Base-by-base conservation (phyloP, 169 alveolate genomes). In the Eimeria necatrix region DNA sequence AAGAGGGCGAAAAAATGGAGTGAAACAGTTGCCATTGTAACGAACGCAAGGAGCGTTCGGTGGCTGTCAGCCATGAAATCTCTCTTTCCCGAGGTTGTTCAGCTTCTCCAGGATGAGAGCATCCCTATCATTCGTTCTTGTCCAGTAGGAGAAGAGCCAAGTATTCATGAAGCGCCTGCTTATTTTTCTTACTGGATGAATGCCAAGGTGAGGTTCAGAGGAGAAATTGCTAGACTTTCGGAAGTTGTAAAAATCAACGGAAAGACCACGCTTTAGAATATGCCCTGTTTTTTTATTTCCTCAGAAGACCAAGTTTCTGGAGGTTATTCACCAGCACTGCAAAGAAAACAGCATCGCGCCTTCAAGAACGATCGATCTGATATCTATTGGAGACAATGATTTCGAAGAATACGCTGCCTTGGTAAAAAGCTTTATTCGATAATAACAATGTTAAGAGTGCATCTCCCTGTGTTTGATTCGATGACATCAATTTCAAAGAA, bases 321-420 rank as follows among this genome's bases (percentile, higher is more conserved):
- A 95, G 56, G 94, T 96, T 41, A 86, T 96, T 52, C 94, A 86
- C 22, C 91, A 87, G 74, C 97, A 95, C 73, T 78, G 49, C 76
- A 73, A 60, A 26, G 73, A 84, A 52, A 91, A 85, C 41, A 73
- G 93, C 59, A 78, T 78, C 24, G 78, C 94, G 64, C 89, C 88
- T 6, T 14, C 71, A 46, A 74, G 51, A 53, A 94, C 95, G 59
- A 80, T 97, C 16, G 97, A 97, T 74, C 91, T 97, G 46, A 96
- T 97, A 48, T 96, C 98, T 32, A 84, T 97, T 26, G 98, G 98
- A 9, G 98, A 97, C 94, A 97, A 97, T 41, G 98, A 96, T 18
- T 97, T 97, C 87, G 98, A 97, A 95, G 98, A 97, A 96, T 97
- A 95, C 59, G 98, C 98, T 80, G 97, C 98, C 10, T 53, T 91